These are phyloP conservation scores for Hanseniaspora clermontiae DNA, from an alignment of 805 yeast species.

Conservation along the genomic window DNA sequence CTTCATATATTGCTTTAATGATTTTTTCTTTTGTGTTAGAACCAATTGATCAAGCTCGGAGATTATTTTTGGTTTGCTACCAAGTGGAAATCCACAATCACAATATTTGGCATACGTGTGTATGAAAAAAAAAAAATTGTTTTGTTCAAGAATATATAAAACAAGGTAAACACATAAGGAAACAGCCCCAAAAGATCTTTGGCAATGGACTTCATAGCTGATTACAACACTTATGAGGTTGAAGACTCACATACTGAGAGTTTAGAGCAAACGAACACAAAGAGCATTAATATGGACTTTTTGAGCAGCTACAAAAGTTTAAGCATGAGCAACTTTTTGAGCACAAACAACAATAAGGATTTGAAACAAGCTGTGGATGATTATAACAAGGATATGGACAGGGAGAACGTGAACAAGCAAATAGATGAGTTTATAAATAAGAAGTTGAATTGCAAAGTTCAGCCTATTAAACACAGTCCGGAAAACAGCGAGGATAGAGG, in stretches of 20 bases:
- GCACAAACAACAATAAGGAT: conserved; percentile 14
- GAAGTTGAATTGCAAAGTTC: background rate
- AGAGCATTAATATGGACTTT: conserved; percentile 5
- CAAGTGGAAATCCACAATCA: background rate
- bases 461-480: background rate
- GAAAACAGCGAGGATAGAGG: background rate
- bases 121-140: background rate
- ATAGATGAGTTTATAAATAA: conserved; percentile 11
- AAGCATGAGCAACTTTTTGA: conserved; percentile 3
- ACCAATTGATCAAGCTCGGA: too few species aligned
- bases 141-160: background rate
- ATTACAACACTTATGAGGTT: conserved; percentile 7
- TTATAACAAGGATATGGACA: conserved; percentile 18
- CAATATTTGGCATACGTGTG: background rate
- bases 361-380: conserved; percentile 17
- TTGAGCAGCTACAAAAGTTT: conserved; percentile 4
- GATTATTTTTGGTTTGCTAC: background rate
- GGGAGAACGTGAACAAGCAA: conserved; percentile 23
- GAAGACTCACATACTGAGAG: background rate
- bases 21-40: background rate
- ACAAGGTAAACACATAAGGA: background rate
- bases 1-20: background rate
- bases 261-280: background rate
- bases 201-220: conserved; percentile 9
- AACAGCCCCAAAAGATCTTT: background rate